phyloP scores from a whole-genome alignment of 148 eudicot genomes.

The Camellia lanceoleosa region DNA sequence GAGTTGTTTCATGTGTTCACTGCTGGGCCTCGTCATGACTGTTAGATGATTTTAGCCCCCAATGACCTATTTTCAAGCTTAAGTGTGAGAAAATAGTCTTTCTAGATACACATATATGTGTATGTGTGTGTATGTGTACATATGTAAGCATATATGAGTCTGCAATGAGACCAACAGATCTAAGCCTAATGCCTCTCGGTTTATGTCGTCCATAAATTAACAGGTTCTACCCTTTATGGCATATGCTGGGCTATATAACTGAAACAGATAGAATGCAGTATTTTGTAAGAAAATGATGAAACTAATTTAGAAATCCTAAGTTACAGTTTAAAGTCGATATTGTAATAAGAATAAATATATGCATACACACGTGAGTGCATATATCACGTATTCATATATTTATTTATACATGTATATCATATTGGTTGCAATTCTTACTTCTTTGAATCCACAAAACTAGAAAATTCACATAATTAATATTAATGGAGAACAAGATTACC shows the following conservation, averaged over 20 bases:
- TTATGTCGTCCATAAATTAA: constrained; percentile 7
- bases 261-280: background rate
- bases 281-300: no score
- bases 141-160: background rate
- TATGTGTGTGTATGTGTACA: background rate
- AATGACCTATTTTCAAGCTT: no score
- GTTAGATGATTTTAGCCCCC: no score
- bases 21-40: no score
- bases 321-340: background rate
- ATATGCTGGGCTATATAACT: background rate
- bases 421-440: background rate
- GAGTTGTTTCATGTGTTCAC: no score
- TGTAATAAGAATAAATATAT: background rate
- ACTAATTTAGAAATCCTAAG: background rate
- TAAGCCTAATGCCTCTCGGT: background rate
- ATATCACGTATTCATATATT: background rate
- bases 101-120: background rate
- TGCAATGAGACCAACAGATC: background rate
- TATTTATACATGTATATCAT: no score
- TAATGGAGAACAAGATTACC: constrained; percentile 38
- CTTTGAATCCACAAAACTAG: constrained; percentile 3
- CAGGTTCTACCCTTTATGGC: background rate
- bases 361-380: background rate
- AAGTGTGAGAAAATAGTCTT: no score
- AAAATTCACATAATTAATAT: constrained; percentile 1